Evolutionary conservation across 495 filamentous ascomycete genomes (phyloP).

Genomic region (Neurospora pannonica): DNA sequence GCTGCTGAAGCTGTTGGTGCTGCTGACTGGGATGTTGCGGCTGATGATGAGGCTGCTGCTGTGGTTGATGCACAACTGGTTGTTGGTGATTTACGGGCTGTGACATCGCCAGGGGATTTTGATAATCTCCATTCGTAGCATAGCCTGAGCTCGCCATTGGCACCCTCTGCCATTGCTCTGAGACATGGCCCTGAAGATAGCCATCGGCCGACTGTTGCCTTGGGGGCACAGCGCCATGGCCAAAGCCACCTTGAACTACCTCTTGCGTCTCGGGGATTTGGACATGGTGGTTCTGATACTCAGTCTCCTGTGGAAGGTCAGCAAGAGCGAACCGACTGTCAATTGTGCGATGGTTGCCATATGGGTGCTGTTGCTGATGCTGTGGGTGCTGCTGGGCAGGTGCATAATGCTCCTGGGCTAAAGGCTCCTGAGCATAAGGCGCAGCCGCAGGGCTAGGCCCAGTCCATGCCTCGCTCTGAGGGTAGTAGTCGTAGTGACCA

Average conservation of each 20-base stretch:
- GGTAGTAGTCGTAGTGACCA: slow-evolving; percentile 10
- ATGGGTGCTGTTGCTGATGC: slow-evolving; percentile 7
- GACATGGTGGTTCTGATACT: slow-evolving; percentile 10
- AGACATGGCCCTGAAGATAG: slow-evolving; percentile 8
- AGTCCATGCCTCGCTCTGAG: slow-evolving; percentile 13
- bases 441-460: slow-evolving; percentile 3
- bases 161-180: slow-evolving; percentile 15
- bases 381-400: background rate
- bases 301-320: slow-evolving; percentile 5
- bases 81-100: slow-evolving; percentile 9
- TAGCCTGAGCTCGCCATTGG: slow-evolving; percentile 8
- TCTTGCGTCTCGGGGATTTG: slow-evolving; percentile 9
- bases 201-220: slow-evolving; percentile 4
- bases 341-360: slow-evolving; percentile 6
- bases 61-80: background rate
- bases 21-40: slow-evolving; percentile 22
- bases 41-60: slow-evolving; percentile 18
- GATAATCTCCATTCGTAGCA: slow-evolving; percentile 9
- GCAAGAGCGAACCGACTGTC: slow-evolving; percentile 15
- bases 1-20: slow-evolving; percentile 23
- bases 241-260: slow-evolving; percentile 7
- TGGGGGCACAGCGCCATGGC: background rate
- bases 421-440: slow-evolving; percentile 12
- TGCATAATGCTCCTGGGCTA: background rate
- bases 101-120: slow-evolving; percentile 15